These are phyloP conservation scores for Thermochaetoides dissita DNA, from an alignment of 2,329 filamentous ascomycete species.

Conservation along the genomic window DNA sequence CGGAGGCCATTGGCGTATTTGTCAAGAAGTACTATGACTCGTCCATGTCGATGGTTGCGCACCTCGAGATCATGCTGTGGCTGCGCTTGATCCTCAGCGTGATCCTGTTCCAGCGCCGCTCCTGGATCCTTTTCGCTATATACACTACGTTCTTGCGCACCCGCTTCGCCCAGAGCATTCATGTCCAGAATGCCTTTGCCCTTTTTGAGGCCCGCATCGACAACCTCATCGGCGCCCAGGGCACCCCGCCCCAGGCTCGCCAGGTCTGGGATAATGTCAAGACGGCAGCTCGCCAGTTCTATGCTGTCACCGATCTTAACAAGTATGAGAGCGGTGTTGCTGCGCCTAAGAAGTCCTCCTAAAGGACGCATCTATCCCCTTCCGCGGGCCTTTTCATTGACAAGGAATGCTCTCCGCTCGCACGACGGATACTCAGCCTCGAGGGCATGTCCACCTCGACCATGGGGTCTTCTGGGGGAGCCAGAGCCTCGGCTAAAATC, in stretches of 20 bases:
- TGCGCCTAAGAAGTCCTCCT: constrained; percentile 52
- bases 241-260: constrained; percentile 64
- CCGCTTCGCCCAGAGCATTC: constrained; percentile 76
- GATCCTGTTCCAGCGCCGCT: constrained; percentile 76
- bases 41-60: constrained; percentile 85
- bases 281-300: constrained; percentile 55
- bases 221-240: constrained; percentile 70
- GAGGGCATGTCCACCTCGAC: no score
- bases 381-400: background rate
- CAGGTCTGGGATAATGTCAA: constrained; percentile 74
- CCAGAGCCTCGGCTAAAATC: no score
- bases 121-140: constrained; percentile 72
- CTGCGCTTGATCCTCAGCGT: constrained; percentile 68
- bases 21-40: constrained; percentile 97
- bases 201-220: constrained; percentile 64
- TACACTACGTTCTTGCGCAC: constrained; percentile 91
- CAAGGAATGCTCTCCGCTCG: constrained; percentile 6
- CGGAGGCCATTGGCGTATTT: constrained; percentile 77
- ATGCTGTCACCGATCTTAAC: constrained; percentile 64
- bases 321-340: constrained; percentile 51
- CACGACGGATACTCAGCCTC: no score
- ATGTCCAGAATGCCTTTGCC: constrained; percentile 73
- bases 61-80: constrained; percentile 79
- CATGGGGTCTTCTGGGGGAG: no score
- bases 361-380: constrained; percentile 14